These are phyloP conservation scores for Cladophialophora psammophila DNA, from an alignment of 2,329 filamentous ascomycete species.

Conservation along the genomic window DNA sequence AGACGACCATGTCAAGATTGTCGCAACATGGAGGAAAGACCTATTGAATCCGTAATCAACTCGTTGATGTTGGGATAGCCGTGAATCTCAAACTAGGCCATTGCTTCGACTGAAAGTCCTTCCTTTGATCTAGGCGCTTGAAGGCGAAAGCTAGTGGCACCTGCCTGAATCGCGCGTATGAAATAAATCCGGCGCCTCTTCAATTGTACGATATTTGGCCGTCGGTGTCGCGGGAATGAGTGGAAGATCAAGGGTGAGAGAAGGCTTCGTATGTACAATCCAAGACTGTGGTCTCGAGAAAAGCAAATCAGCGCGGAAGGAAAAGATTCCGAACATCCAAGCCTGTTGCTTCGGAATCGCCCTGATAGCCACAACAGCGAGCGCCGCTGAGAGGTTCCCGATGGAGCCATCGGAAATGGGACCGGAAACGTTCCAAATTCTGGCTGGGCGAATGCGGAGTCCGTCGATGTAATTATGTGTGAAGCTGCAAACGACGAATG, in stretches of 20 bases:
- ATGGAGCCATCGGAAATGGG: background rate
- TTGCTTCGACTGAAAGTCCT: background rate
- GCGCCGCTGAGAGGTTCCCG: background rate
- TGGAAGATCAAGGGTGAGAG: background rate
- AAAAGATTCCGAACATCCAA: background rate
- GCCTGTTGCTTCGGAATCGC: background rate
- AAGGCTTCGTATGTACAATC: background rate
- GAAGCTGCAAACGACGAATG: background rate
- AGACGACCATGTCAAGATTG: conserved; percentile 16
- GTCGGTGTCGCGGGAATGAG: background rate
- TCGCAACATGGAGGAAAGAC: conserved; percentile 10
- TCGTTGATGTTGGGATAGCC: no score
- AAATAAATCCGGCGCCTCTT: background rate
- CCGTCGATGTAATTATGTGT: background rate
- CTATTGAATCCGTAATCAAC: conserved; percentile 3
- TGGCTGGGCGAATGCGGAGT: background rate
- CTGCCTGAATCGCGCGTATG: background rate
- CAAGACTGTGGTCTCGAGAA: background rate
- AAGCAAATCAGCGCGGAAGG: background rate
- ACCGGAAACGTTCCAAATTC: background rate
- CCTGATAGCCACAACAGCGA: background rate
- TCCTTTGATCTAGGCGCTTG: background rate
- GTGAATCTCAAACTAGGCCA: no score
- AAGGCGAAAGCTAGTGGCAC: background rate
- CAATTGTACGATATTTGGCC: background rate